phyloP scores from a whole-genome alignment of 768 basidiomycete species.

The Agaricus blazei region DNA sequence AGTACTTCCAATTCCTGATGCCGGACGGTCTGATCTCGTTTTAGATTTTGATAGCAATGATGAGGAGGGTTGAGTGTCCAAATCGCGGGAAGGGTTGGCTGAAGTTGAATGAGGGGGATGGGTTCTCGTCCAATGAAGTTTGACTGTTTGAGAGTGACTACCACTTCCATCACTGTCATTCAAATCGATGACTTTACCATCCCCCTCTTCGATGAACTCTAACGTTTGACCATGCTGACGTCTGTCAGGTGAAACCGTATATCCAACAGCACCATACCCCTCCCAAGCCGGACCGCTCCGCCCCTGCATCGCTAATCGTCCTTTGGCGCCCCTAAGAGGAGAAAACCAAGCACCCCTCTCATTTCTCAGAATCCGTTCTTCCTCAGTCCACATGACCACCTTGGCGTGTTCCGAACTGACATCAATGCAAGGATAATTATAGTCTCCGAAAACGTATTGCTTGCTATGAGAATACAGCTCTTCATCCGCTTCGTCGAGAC shows the following conservation, averaged over 20 bases:
- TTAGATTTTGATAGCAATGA: conserved; percentile 5
- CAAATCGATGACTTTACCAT: conserved; percentile 40
- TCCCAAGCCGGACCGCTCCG: conserved; percentile 39
- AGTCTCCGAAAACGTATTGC: conserved; percentile 84
- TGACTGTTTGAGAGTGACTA: neutral
- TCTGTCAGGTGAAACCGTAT: conserved; percentile 16
- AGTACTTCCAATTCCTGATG: neutral
- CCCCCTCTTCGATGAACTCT: conserved; percentile 13
- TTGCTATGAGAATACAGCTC: conserved; percentile 70
- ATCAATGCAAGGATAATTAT: conserved; percentile 86
- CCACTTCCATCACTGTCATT: conserved; percentile 32
- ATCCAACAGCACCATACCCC: conserved; percentile 54
- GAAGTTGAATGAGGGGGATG: neutral
- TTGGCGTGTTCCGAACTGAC: conserved; percentile 75
- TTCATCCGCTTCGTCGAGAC: conserved; percentile 68
- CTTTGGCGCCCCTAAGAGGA: conserved; percentile 44
- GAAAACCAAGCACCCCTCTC: conserved; percentile 72
- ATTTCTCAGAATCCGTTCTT: conserved; percentile 76
- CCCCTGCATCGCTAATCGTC: conserved; percentile 33
- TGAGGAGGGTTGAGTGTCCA: conserved; percentile 8
- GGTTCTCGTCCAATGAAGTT: conserved; percentile 42
- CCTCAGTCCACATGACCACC: conserved; percentile 71
- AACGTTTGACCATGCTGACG: conserved; percentile 8
- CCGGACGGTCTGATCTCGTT: neutral
- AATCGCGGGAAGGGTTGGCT: neutral